Base-by-base conservation (phyloP, 2,329 filamentous ascomycete genomes). In the Venturia asperata region DNA sequence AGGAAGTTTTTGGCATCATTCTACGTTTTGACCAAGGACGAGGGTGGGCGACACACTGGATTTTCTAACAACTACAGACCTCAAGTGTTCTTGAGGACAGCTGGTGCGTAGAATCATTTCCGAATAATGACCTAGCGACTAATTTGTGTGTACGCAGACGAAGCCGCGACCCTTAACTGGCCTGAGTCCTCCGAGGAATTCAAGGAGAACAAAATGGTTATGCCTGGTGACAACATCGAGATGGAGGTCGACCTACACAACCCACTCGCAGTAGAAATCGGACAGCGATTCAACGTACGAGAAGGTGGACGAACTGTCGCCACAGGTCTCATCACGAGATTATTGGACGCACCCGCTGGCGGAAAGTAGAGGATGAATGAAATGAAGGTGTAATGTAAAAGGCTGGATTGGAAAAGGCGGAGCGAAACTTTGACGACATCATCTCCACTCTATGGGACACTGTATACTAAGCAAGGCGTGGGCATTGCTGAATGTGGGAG, bases 171-270 rank as follows among this genome's bases (percentile, higher is more conserved):
- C 66, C 85, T 99, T 72, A 86, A 83, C 76, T 97, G 93, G 88
- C 91, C 92, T 64, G 92, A 94, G 73, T 90, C 89, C 68, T 88
- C 84, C 68, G 87, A 88, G 77, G 88, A 93, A 13, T 45, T 61
- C 72, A 78, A 83, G 67, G 76, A 82, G 69, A 81, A 80, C 77
- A 92, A 91, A 83, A 89, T 92, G 82, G 88, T 97, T 78, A 95
- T 96, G 92, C 94, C 94, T 63, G 94, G 94, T 78, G 94, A 99
- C 85, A 99, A 99, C 80, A 87, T 96, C 70, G 94, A 99, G 84
- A 97, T 99, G 92, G 81, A 94, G 69, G 89, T 92, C 77, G 86
- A 88, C 72, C 87, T 96, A 74, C 86, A 91, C 79, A 82, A 89
- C 79, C 91, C 93, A 68, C 85, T 95, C 73, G 93, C 93, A 67